A percentile compares a stretch with the other conserved stretches of the same genome.
These are phyloP conservation scores for Penicillium cinerascens DNA, from an alignment of 495 filamentous ascomycete genomes.

Conservation along the genomic window DNA sequence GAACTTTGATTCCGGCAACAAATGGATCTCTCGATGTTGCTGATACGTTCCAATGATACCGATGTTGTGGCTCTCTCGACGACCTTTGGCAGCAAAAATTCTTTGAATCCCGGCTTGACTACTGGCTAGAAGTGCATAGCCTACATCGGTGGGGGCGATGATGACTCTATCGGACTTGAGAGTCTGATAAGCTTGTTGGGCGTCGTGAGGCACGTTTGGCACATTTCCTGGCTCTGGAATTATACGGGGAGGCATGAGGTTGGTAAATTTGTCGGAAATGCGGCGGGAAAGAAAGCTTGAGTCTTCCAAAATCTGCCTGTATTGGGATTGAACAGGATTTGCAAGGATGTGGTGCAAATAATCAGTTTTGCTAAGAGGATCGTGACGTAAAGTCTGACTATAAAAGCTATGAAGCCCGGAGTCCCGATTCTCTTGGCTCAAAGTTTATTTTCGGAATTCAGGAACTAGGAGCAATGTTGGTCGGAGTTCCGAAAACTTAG, in stretches of 20 bases:
- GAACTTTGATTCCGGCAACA: conserved; percentile 10
- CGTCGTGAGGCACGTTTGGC: conserved; percentile 5
- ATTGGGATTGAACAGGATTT: too few relatives aligned
- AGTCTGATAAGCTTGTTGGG: conserved; percentile 1
- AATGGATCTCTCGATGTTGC: conserved; percentile 20
- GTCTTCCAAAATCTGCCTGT: too few relatives aligned
- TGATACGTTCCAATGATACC: conserved; percentile 25
- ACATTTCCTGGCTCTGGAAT: conserved; percentile 8
- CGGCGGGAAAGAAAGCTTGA: too few relatives aligned
- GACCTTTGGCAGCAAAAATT: conserved; percentile 22
- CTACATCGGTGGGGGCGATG: conserved; percentile 20
- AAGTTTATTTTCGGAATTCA: too few relatives aligned
- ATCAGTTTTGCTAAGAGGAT: too few relatives aligned
- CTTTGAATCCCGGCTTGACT: conserved; percentile 16
- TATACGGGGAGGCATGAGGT: background rate
- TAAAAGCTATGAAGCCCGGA: too few relatives aligned
- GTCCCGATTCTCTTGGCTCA: too few relatives aligned
- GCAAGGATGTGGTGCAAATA: too few relatives aligned
- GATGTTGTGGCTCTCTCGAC: conserved; percentile 14
- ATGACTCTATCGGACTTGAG: conserved; percentile 4
- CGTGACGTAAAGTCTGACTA: too few relatives aligned
- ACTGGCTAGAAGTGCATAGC: conserved; percentile 29
- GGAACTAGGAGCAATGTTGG: too few relatives aligned
- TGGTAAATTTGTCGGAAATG: too few relatives aligned
- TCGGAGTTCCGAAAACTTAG: too few relatives aligned